A percentile compares a stretch with the other conserved stretches of the same genome.
Conservation (phyloP, 768 basidiomycete species). For the Tylopilus felleus region DNA sequence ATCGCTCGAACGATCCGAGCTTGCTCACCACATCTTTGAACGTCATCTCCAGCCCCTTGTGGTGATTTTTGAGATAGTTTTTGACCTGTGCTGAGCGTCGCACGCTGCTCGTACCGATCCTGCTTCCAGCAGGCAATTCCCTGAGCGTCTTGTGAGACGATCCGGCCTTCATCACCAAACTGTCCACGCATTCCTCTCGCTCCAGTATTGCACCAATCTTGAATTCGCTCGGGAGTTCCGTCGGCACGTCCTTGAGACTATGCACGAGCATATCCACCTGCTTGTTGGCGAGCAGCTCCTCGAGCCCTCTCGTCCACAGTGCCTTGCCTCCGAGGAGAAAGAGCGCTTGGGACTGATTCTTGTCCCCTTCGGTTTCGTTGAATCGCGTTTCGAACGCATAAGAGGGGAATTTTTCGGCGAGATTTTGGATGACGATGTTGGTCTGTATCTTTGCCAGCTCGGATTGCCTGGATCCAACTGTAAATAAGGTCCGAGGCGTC, state of each 20-base stretch:
- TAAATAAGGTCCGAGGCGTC: constrained; percentile 46
- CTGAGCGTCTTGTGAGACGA: constrained; percentile 64
- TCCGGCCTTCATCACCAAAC: constrained; percentile 80
- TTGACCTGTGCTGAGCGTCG: constrained; percentile 88
- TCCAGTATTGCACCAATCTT: constrained; percentile 80
- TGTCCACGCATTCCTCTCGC: constrained; percentile 87
- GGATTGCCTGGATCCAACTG: constrained; percentile 82
- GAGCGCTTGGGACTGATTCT: constrained; percentile 84
- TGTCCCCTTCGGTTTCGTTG: constrained; percentile 79
- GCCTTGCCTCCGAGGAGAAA: constrained; percentile 90
- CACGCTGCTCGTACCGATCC: constrained; percentile 95
- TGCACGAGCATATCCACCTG: constrained; percentile 92
- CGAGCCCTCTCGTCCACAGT: constrained; percentile 96
- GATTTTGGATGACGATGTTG: constrained; percentile 65
- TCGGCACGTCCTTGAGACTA: constrained; percentile 91
- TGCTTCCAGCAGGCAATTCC: constrained; percentile 82
- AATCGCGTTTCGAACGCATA: constrained; percentile 49
- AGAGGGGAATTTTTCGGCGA: constrained; percentile 55
- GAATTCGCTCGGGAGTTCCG: constrained; percentile 79
- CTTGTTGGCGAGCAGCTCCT: constrained; percentile 70
- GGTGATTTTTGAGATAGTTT: constrained; percentile 59
- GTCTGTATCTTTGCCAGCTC: constrained; percentile 91
- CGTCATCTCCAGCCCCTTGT: constrained; percentile 40
- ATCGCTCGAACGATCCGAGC: neutral
- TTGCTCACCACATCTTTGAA: constrained; percentile 86